These are phyloP conservation scores for Sarocladium kiliense DNA, from an alignment of 2,329 filamentous ascomycete genomes.

Conservation along the genomic window DNA sequence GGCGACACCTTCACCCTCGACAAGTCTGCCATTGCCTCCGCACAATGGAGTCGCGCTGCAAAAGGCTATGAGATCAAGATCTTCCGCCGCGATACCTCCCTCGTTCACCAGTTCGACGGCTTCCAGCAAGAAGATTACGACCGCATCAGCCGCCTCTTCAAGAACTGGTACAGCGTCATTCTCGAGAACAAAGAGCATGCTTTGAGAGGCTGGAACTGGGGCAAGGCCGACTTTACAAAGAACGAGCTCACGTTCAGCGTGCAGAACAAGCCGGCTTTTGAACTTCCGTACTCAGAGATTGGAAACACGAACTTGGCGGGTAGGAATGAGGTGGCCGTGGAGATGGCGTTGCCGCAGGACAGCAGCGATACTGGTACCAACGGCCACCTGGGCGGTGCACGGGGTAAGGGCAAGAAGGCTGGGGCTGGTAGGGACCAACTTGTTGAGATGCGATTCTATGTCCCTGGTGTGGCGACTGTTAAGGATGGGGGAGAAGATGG, in stretches of 20 bases:
- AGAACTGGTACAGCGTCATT: slow-evolving; percentile 94
- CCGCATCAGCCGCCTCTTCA: slow-evolving; percentile 86
- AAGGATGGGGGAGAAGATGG: slow-evolving; percentile 71
- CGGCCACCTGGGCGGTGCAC: slow-evolving; percentile 67
- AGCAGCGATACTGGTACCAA: slow-evolving; percentile 69
- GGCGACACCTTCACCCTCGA: slow-evolving; percentile 94
- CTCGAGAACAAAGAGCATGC: slow-evolving; percentile 93
- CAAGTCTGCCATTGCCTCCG: slow-evolving; percentile 74
- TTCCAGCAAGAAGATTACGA: slow-evolving; percentile 95
- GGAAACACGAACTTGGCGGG: slow-evolving; percentile 96
- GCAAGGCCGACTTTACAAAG: slow-evolving; percentile 94
- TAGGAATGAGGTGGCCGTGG: slow-evolving; percentile 95
- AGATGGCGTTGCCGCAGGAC: slow-evolving; percentile 75
- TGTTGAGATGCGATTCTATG: slow-evolving; percentile 98
- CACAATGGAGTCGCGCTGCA: slow-evolving; percentile 91
- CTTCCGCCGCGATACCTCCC: slow-evolving; percentile 73
- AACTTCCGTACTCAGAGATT: slow-evolving; percentile 95
- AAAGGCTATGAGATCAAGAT: slow-evolving; percentile 95
- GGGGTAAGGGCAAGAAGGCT: slow-evolving; percentile 78
- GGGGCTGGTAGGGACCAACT: slow-evolving; percentile 87
- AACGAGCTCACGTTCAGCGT: slow-evolving; percentile 95
- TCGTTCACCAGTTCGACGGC: slow-evolving; percentile 88
- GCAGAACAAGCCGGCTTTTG: slow-evolving; percentile 92
- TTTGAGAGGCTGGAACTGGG: slow-evolving; percentile 97
- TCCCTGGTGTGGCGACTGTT: slow-evolving; percentile 81